These are phyloP conservation scores for Theileria orientalis DNA, from an alignment of 169 alveolate species.

Conservation along the genomic window DNA sequence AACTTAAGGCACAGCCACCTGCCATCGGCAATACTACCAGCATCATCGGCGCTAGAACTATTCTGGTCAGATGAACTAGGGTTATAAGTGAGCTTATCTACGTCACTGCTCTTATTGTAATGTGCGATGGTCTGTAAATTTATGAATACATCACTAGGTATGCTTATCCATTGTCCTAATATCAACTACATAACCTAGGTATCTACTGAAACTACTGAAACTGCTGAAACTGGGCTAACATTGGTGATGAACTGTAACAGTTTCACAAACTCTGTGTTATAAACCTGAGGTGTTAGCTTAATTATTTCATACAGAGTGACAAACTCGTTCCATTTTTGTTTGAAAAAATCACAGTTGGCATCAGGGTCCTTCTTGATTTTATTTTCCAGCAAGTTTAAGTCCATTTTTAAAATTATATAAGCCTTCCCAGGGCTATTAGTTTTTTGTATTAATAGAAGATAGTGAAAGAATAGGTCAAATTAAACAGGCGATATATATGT, in stretches of 20 bases:
- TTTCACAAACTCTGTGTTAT: slow-evolving; percentile 44
- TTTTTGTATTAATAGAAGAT: too few species aligned
- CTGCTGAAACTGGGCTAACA: not conserved
- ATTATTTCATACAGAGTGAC: slow-evolving; percentile 40
- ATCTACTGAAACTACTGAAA: too few species aligned
- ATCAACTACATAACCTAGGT: too few species aligned
- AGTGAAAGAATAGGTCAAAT: too few species aligned
- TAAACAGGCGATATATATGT: too few species aligned
- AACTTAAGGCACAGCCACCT: slow-evolving; percentile 33
- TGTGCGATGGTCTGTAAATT: not conserved
- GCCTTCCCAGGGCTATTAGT: too few species aligned
- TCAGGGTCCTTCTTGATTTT: slow-evolving; percentile 55
- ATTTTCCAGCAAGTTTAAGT: slow-evolving; percentile 19
- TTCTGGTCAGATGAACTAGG: not conserved
- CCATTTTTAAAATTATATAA: slow-evolving; percentile 36
- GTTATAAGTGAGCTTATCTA: not conserved
- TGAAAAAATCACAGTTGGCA: slow-evolving; percentile 43
- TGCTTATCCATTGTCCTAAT: too few species aligned
- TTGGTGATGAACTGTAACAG: slow-evolving; percentile 48
- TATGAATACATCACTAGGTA: not conserved
- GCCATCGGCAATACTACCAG: not conserved
- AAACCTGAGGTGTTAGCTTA: slow-evolving; percentile 51
- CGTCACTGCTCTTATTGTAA: not conserved
- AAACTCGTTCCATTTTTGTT: slow-evolving; percentile 54
- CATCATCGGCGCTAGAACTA: not conserved